Percentiles rank a stretch among this genome's conserved stretches.
Conservation (phyloP, 495 filamentous ascomycete genomes). For the Oleoguttula mirabilis region DNA sequence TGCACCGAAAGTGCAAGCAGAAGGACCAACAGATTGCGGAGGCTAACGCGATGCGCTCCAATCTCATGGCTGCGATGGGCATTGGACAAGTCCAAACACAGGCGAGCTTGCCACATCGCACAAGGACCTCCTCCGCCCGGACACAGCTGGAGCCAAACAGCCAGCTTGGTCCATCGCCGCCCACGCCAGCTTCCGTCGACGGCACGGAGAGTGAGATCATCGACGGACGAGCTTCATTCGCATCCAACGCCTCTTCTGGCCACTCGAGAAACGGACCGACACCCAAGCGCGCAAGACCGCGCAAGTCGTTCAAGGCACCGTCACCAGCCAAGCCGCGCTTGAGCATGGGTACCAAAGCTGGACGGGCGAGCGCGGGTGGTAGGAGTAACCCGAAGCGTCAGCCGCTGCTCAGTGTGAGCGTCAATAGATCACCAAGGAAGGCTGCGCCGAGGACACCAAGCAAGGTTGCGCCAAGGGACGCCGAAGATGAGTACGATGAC, state of each 20-base stretch:
- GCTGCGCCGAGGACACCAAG: conserved; percentile 4
- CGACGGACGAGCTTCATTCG: conserved; percentile 17
- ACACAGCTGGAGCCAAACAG: neutral
- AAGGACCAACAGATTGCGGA: conserved; percentile 18
- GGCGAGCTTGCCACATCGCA: conserved; percentile 4
- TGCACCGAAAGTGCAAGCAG: conserved; percentile 4
- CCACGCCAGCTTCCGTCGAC: conserved; percentile 4
- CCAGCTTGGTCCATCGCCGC: neutral
- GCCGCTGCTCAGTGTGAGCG: conserved; percentile 6
- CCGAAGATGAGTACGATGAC: conserved; percentile 13
- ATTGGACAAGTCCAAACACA: neutral
- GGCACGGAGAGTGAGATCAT: neutral
- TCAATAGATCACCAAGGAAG: neutral
- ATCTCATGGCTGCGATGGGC: conserved; percentile 19
- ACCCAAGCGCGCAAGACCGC: conserved; percentile 25
- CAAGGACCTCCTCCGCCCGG: neutral
- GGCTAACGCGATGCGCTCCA: conserved; percentile 16
- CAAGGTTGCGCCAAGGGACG: neutral
- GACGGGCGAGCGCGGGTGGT: neutral
- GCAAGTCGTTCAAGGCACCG: conserved; percentile 10
- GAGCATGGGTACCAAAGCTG: neutral
- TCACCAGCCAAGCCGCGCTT: conserved; percentile 5
- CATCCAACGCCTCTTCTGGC: conserved; percentile 19
- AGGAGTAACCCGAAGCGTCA: conserved; percentile 1
- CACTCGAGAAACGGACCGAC: conserved; percentile 23